phyloP scores from a whole-genome alignment of 805 yeast genomes.

The Saccharomycopsis schoenii region DNA sequence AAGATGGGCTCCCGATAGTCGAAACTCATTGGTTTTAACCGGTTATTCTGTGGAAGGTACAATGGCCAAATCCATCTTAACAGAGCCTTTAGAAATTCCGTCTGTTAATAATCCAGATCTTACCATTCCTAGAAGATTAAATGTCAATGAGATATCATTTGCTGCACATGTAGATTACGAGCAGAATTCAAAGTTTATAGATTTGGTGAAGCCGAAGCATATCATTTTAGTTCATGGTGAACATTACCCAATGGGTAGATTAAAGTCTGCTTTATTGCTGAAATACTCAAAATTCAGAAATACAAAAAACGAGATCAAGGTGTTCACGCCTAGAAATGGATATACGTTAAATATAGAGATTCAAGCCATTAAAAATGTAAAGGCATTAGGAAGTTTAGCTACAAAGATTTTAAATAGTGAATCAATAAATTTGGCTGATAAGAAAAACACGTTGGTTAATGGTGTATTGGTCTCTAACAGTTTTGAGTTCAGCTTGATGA shows the following conservation, averaged over 20 bases:
- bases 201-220: conserved; percentile 71
- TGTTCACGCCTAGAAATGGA: conserved; percentile 88
- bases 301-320: conserved; percentile 82
- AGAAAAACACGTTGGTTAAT: conserved; percentile 38
- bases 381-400: conserved; percentile 53
- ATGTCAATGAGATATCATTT: conserved; percentile 88
- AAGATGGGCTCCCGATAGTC: conserved; percentile 95
- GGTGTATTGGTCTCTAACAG: conserved; percentile 90
- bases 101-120: conserved; percentile 73
- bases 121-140: conserved; percentile 76
- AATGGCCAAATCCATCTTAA: conserved; percentile 80
- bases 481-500: conserved; percentile 75
- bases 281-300: conserved; percentile 74
- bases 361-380: conserved; percentile 77
- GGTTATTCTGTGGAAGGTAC: conserved; percentile 99
- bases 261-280: conserved; percentile 84
- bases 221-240: conserved; percentile 96
- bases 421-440: conserved; percentile 27
- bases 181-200: conserved; percentile 87
- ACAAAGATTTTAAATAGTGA: conserved; percentile 21
- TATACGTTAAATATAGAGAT: conserved; percentile 67
- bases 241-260: conserved; percentile 95
- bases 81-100: conserved; percentile 88
- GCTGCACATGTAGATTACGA: conserved; percentile 99
- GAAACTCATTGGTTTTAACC: conserved; percentile 77